A percentile compares a stretch with the other conserved stretches of the same genome.
phyloP scores from a whole-genome alignment of 2,329 filamentous ascomycete species.

The Penicillium sclerotigenum region DNA sequence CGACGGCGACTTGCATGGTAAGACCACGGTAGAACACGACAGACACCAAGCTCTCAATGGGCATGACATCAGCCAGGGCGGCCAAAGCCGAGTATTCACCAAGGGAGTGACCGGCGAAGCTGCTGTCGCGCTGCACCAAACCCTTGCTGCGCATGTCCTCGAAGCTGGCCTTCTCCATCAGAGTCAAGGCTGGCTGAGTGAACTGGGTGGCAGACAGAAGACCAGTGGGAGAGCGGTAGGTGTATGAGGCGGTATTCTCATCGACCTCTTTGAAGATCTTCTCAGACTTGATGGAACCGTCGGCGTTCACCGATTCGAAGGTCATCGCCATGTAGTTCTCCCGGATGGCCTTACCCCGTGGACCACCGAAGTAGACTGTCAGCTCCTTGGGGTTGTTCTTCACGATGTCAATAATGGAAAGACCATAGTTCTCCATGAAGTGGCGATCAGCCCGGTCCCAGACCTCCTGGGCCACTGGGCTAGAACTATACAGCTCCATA shows the following conservation, averaged over 20 bases:
- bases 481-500: slow-evolving; percentile 96
- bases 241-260: slow-evolving; percentile 91
- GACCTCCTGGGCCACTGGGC: slow-evolving; percentile 89
- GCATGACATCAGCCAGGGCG: slow-evolving; percentile 96
- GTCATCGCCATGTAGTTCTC: slow-evolving; percentile 99
- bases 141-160: slow-evolving; percentile 99
- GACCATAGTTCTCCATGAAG: slow-evolving; percentile 97
- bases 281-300: slow-evolving; percentile 94
- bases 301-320: slow-evolving; percentile 92
- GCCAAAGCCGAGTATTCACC: slow-evolving; percentile 98
- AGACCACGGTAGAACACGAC: slow-evolving; percentile 92
- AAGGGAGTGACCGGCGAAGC: slow-evolving; percentile 94
- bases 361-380: slow-evolving; percentile 95
- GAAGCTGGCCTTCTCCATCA: slow-evolving; percentile 99
- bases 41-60: slow-evolving; percentile 97
- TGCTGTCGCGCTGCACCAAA: slow-evolving; percentile 91
- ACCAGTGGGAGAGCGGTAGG: slow-evolving; percentile 91
- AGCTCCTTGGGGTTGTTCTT: slow-evolving; percentile 99
- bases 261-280: slow-evolving; percentile 99
- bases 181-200: slow-evolving; percentile 91
- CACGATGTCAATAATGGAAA: slow-evolving; percentile 97
- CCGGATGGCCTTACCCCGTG: slow-evolving; percentile 92
- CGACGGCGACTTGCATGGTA: slow-evolving; percentile 11
- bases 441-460: slow-evolving; percentile 98
- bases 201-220: slow-evolving; percentile 96